phyloP scores from a whole-genome alignment of 108 stramenopile genomes.

The Conticribra weissflogii region DNA sequence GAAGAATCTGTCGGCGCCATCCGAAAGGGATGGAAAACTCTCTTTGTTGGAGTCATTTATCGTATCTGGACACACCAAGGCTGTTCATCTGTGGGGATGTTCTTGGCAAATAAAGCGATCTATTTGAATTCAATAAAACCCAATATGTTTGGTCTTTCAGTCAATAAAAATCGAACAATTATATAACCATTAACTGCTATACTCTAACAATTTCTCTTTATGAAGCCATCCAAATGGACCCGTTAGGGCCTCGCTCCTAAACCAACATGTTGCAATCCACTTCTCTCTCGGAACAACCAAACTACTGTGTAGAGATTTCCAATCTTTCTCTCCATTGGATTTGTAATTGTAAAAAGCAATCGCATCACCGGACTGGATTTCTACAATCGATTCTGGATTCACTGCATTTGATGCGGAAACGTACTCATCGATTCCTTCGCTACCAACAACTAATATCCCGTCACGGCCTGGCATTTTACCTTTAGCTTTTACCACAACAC shows the following conservation, averaged over 20 bases:
- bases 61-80: slow-evolving; percentile 20
- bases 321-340: slow-evolving; percentile 29
- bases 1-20: neutral
- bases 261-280: slow-evolving; percentile 55
- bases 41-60: slow-evolving; percentile 3
- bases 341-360: slow-evolving; percentile 57
- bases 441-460: slow-evolving; percentile 46
- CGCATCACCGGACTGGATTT: slow-evolving; percentile 50
- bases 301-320: slow-evolving; percentile 32
- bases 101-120: too few species aligned
- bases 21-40: neutral
- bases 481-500: neutral
- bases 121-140: too few species aligned
- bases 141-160: too few species aligned
- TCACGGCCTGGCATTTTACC: slow-evolving; percentile 19
- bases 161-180: too few species aligned
- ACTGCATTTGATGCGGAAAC: neutral
- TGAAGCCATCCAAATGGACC: slow-evolving; percentile 35
- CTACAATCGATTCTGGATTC: slow-evolving; percentile 12
- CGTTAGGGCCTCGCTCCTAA: slow-evolving; percentile 33
- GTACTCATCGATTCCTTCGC: slow-evolving; percentile 23
- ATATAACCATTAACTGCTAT: too few species aligned
- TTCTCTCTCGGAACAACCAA: slow-evolving; percentile 42
- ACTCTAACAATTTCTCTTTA: slow-evolving; percentile 14
- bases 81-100: slow-evolving; percentile 53